A percentile compares a stretch with the other conserved stretches of the same genome.
phyloP scores from a whole-genome alignment of 106 monocot species.

The Acanthochlamys bracteata region DNA sequence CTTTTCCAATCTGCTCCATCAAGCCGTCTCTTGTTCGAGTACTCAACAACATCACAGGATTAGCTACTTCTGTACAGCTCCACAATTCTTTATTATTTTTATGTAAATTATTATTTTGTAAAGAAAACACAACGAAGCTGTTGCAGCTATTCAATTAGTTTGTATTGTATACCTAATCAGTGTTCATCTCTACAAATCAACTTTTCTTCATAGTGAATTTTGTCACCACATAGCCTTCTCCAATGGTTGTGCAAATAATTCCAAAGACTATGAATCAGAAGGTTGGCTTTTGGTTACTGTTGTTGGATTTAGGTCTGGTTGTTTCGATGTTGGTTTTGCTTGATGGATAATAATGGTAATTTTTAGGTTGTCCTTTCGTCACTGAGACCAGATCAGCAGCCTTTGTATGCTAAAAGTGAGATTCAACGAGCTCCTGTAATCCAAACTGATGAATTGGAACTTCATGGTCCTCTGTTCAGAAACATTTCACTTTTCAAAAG shows the following conservation, averaged over 20 bases:
- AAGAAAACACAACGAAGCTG: not conserved
- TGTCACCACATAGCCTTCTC: too few relatives aligned
- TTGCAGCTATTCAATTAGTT: not conserved
- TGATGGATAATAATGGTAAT: not conserved
- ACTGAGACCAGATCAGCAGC: not conserved
- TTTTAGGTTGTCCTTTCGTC: not conserved
- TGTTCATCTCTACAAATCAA: slow-evolving; percentile 1
- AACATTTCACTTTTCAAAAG: not conserved
- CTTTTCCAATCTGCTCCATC: slow-evolving; percentile 93
- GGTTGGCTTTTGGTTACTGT: not conserved
- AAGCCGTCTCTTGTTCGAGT: slow-evolving; percentile 89
- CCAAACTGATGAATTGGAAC: not conserved
- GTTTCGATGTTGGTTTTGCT: too few relatives aligned
- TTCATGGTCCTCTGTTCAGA: not conserved
- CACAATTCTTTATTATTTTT: not conserved
- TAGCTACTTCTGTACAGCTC: slow-evolving; percentile 11
- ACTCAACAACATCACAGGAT: slow-evolving; percentile 83
- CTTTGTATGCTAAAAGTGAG: not conserved
- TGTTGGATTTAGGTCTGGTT: not conserved
- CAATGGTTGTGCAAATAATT: too few relatives aligned
- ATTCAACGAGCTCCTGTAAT: not conserved
- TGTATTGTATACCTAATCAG: not conserved
- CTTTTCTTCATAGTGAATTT: not conserved
- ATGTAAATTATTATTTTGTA: not conserved
- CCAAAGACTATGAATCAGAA: not conserved